These are phyloP conservation scores for Sonneratia alba DNA, from an alignment of 345 rosid species.

Conservation along the genomic window DNA sequence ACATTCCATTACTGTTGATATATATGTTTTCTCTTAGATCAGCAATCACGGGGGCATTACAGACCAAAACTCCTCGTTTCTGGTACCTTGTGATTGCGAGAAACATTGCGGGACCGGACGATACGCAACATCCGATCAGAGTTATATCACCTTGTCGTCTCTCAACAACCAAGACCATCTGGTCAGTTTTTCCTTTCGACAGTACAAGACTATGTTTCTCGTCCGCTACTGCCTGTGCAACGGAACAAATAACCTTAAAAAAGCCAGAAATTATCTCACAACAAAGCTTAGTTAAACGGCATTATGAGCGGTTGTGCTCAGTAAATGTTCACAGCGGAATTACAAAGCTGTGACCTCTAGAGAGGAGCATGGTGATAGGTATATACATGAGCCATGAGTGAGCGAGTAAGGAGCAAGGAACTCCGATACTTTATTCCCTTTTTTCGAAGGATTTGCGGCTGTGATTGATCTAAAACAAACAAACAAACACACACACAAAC, in stretches of 20 bases:
- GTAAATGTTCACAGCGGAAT: neutral
- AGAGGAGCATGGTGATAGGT: conserved; percentile 43
- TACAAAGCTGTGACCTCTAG: conserved; percentile 29
- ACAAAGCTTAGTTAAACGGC: neutral
- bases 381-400: conserved; percentile 21
- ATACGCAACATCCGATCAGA: neutral
- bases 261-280: conserved; percentile 11
- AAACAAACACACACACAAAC: no score
- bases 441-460: no score
- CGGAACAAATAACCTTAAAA: conserved; percentile 37
- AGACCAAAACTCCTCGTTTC: neutral
- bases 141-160: neutral
- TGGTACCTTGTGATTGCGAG: neutral
- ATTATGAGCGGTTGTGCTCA: neutral
- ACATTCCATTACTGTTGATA: neutral
- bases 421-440: no score
- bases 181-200: no score
- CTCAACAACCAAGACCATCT: neutral
- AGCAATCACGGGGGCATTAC: conserved; percentile 15
- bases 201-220: neutral
- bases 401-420: no score
- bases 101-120: no score
- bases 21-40: neutral
- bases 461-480: no score
- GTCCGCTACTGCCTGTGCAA: conserved; percentile 19